Base-by-base conservation (phyloP, 1,284 basidiomycete genomes). In the Ceratobasidium sp. region DNA sequence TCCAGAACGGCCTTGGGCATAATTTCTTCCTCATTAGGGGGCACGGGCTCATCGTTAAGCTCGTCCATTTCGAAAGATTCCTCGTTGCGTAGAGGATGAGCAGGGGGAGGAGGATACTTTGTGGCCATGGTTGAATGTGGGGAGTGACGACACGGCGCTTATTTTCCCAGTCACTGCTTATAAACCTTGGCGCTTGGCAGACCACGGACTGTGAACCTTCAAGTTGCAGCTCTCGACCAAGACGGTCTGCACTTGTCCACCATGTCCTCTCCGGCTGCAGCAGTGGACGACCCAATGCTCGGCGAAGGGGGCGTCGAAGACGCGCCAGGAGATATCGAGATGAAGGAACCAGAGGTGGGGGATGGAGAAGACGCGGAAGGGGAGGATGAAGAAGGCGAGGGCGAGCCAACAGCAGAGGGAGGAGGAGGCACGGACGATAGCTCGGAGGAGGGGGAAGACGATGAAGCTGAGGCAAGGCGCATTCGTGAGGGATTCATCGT, bases 401-500 rank as follows among this genome's bases (percentile, higher is more conserved):
- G 76, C 22, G 77, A 75, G 1, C 77, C 75, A 19, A 60, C 53
- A 53, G 63, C 51, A 36, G 78, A 76, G 27, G 79, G 77, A 44
- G 78, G 78, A 33, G 79, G 74, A 54, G 78, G 79, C 56, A 78
- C 79, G 64, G 92, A 93, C 79, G 93, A 95, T 83, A 94, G 92
- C 80, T 93, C 92, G 33, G 94, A 95, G 80, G 94, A 95, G 81
- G 90, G 87, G 47, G 93, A 94, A 41, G 93, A 95, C 57, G 90
- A 95, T 79, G 92, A 90, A 79, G 94, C 94, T 75, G 94, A 94
- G 82, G 92, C 86, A 79, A 86, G 87, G 76, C 85, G 87, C 76
- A 88, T 96, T 66, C 84, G 90, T 72, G 91, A 94, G 73, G 93
- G 91, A 0, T 96, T 96, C 79, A 96, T 96, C 80, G 93, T 94